phyloP scores from a whole-genome alignment of 257 asterid genomes.

The Handroanthus guayacan region DNA sequence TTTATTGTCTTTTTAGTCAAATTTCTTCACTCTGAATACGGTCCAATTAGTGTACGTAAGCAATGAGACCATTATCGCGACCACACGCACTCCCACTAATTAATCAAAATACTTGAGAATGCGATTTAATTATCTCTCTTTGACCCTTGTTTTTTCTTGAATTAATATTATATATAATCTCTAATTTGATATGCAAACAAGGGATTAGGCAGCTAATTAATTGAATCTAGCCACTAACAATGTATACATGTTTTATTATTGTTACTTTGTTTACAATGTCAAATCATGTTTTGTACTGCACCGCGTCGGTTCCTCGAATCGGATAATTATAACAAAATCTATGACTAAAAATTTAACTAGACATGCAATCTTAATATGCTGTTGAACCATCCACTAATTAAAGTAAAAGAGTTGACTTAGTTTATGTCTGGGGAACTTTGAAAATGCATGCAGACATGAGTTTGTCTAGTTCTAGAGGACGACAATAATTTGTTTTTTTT shows the following conservation, averaged over 20 bases:
- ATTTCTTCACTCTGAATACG: slow-evolving; percentile 27
- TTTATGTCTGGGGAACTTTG: neutral
- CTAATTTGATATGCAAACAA: neutral
- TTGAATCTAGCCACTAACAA: slow-evolving; percentile 24
- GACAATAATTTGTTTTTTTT: neutral
- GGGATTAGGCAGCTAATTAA: slow-evolving; percentile 34
- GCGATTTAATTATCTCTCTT: slow-evolving; percentile 18
- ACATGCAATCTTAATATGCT: slow-evolving; percentile 22
- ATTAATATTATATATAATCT: slow-evolving; percentile 7
- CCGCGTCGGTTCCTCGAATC: slow-evolving; percentile 36
- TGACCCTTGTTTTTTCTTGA: slow-evolving; percentile 30
- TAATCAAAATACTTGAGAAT: neutral
- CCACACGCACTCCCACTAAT: slow-evolving; percentile 34
- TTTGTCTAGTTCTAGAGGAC: slow-evolving; percentile 39
- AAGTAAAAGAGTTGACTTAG: slow-evolving; percentile 39
- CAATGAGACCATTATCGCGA: slow-evolving; percentile 39
- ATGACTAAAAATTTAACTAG: neutral
- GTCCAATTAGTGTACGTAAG: slow-evolving; percentile 35
- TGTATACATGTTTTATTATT: neutral
- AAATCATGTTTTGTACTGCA: slow-evolving; percentile 30
- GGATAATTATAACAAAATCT: neutral
- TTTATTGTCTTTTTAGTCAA: slow-evolving; percentile 33
- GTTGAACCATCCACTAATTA: slow-evolving; percentile 47
- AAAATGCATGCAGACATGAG: slow-evolving; percentile 17
- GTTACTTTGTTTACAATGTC: neutral